Evolutionary conservation across 306 rosid genomes (phyloP).

Genomic region (Acacia confusa): DNA sequence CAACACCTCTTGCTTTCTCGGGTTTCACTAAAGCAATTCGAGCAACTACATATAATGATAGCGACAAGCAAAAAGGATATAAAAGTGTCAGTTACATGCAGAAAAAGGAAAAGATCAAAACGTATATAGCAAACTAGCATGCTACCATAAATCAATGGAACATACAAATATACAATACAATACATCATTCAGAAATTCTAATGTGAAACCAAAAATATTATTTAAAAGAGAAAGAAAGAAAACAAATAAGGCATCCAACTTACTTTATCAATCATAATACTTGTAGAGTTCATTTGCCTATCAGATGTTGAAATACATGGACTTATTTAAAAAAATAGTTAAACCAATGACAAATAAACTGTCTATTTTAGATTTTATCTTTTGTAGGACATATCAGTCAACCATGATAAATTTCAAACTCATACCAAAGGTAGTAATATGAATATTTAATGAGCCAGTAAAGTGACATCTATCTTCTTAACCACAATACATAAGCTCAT

Average conservation of each 20-base stretch:
- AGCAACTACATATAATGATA: constrained; percentile 44
- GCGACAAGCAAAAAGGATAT: constrained; percentile 7
- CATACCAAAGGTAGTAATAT: background rate
- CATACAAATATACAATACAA: background rate
- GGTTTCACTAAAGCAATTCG: constrained; percentile 99
- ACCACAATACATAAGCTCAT: background rate
- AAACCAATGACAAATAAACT: background rate
- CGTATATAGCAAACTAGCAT: background rate
- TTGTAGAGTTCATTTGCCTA: background rate
- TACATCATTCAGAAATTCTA: background rate
- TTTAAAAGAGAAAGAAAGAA: too few relatives aligned
- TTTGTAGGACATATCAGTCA: background rate
- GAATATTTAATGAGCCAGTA: background rate
- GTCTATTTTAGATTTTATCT: background rate
- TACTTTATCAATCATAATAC: background rate
- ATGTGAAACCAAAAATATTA: too few relatives aligned
- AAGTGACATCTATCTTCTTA: background rate
- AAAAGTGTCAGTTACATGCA: background rate
- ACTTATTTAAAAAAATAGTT: background rate
- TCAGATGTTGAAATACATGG: background rate
- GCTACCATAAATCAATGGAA: background rate
- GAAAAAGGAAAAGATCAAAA: constrained; percentile 4
- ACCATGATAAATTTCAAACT: background rate
- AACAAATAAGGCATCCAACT: background rate
- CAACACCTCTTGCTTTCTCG: constrained; percentile 96